These are phyloP conservation scores for Barnettozyma botsteinii DNA, from an alignment of 805 yeast genomes.

Conservation along the genomic window DNA sequence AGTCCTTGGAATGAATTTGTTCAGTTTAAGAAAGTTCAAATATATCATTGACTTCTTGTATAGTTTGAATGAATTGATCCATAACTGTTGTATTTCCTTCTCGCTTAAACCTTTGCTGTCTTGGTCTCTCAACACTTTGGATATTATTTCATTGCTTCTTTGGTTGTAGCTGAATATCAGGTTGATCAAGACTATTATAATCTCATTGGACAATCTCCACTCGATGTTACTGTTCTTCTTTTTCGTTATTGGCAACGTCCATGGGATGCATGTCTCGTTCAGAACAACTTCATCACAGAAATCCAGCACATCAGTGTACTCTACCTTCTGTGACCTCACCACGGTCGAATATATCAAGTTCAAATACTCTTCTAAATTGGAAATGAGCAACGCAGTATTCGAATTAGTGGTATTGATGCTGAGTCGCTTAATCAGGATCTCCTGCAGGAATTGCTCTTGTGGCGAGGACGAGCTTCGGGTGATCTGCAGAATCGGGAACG, in stretches of 20 bases:
- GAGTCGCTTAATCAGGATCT: conserved; percentile 6
- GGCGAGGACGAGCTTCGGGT: neutral
- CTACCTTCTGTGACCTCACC: neutral
- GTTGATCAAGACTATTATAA: conserved; percentile 13
- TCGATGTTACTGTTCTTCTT: neutral
- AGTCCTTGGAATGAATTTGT: neutral
- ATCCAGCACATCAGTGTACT: neutral
- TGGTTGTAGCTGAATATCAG: conserved; percentile 9
- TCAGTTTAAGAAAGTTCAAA: conserved; percentile 10
- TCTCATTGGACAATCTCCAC: conserved; percentile 21
- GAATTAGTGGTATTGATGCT: neutral
- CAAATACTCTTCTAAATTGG: conserved; percentile 11
- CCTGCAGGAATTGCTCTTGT: conserved; percentile 2
- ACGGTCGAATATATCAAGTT: conserved; percentile 4
- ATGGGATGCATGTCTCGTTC: conserved; percentile 11
- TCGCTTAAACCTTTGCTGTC: neutral
- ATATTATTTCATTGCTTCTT: conserved; percentile 14
- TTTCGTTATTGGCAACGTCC: conserved; percentile 11
- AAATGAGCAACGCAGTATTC: conserved; percentile 7
- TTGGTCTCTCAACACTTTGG: neutral
- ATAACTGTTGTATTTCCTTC: conserved; percentile 8
- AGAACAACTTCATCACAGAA: neutral
- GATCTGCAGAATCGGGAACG: conserved; percentile 3
- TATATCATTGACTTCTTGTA: conserved; percentile 17
- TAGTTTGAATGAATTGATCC: conserved; percentile 18